Evolutionary conservation across 139 green algal genomes (phyloP).

Genomic region (Marvania coccoides): DNA sequence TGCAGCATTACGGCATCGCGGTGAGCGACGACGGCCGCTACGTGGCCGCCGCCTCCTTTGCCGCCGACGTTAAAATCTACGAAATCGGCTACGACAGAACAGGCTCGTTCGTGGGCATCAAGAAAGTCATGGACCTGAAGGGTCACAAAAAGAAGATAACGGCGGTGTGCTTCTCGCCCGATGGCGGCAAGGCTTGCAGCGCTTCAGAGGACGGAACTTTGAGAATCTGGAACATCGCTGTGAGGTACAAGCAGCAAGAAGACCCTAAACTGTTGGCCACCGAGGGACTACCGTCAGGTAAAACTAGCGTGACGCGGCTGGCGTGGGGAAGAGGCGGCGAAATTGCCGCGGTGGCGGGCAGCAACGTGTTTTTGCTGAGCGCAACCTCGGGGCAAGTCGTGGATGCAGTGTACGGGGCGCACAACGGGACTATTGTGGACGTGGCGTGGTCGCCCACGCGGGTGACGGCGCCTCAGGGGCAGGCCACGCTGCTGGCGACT

Average conservation of each 20-base stretch:
- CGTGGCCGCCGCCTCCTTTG: constrained; percentile 39
- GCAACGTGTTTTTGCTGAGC: background rate
- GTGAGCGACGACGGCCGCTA: constrained; percentile 31
- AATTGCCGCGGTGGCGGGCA: background rate
- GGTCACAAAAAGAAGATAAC: background rate
- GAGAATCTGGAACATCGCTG: constrained; percentile 37
- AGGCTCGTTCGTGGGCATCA: constrained; percentile 8
- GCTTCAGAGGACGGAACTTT: constrained; percentile 27
- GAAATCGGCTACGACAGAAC: constrained; percentile 20
- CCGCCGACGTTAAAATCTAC: constrained; percentile 39
- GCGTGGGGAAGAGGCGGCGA: background rate
- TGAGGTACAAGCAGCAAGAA: constrained; percentile 27
- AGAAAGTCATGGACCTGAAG: constrained; percentile 27
- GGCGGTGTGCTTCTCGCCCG: constrained; percentile 29
- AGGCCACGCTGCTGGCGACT: background rate
- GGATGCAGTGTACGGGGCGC: background rate
- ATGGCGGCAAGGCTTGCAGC: constrained; percentile 22
- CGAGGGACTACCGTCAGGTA: background rate
- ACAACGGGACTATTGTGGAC: background rate
- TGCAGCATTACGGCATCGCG: constrained; percentile 28
- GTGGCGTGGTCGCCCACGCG: background rate
- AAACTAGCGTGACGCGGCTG: background rate
- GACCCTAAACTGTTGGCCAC: constrained; percentile 14
- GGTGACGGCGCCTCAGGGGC: background rate
- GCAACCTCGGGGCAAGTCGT: background rate